phyloP scores from a whole-genome alignment of 345 rosid genomes.

The Angophora floribunda region DNA sequence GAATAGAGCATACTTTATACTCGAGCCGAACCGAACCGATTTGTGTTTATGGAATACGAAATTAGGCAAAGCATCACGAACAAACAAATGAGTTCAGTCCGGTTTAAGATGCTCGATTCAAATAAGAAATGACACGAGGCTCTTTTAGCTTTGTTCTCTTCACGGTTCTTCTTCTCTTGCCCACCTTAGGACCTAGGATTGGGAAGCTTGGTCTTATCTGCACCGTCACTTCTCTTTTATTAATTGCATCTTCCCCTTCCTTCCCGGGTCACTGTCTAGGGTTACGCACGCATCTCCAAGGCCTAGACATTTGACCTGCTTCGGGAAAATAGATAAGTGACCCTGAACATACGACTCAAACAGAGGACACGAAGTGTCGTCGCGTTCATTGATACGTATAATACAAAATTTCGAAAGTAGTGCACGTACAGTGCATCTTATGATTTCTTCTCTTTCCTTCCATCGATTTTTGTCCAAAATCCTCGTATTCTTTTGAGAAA shows the following conservation, averaged over 20 bases:
- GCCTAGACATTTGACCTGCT: background rate
- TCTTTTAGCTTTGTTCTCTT: background rate
- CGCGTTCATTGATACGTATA: fast-evolving
- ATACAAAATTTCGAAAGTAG: background rate
- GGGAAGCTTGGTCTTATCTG: background rate
- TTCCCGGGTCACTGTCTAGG: background rate
- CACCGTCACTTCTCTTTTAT: background rate
- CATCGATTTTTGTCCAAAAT: background rate
- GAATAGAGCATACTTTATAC: background rate
- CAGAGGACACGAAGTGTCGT: too few relatives aligned
- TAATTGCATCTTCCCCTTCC: background rate
- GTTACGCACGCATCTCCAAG: background rate
- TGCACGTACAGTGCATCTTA: fast-evolving
- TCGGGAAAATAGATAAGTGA: background rate
- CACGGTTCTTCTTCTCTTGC: background rate
- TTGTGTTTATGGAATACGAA: fast-evolving
- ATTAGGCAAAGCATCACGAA: background rate
- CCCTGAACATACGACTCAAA: fast-evolving
- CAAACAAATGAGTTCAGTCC: fast-evolving
- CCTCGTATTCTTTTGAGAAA: background rate
- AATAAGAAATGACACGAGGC: fast-evolving
- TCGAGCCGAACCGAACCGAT: fast-evolving
- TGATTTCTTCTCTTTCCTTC: background rate
- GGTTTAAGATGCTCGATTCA: background rate
- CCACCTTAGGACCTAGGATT: background rate